Base-by-base conservation (phyloP, 139 green algal species). In the Chlorella ohadii region DNA sequence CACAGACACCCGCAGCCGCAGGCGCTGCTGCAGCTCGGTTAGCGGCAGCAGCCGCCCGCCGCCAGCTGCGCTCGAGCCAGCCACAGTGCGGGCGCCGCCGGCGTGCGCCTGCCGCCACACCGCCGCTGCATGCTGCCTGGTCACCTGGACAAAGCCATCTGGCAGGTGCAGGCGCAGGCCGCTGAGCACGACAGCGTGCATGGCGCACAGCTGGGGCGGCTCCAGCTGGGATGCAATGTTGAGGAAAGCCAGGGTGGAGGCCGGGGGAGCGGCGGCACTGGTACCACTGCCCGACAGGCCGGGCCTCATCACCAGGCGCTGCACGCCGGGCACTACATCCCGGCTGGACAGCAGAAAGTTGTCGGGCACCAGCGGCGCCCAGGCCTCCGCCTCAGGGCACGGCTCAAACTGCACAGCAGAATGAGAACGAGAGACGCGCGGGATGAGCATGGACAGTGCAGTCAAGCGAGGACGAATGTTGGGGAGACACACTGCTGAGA, bases 261-360 rank as follows among this genome's bases (percentile, higher is more conserved):
- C 51, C 22, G 51, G 51, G 44, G 44, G 7, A 39, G 27, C 12
- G 39, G 15, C 70, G 3, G n/a, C n/a, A n/a, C n/a, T n/a, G n/a
- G n/a, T n/a, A n/a, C n/a, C n/a, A n/a, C n/a, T n/a, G n/a, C n/a
- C n/a, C n/a, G n/a, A n/a, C n/a, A n/a, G n/a, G n/a, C n/a, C n/a
- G n/a, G n/a, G n/a, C n/a, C n/a, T n/a, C n/a, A n/a, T n/a, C n/a
- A n/a, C n/a, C n/a, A n/a, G 17, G 57, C 86, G 86, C 23, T 85
- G 66, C 38, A 92, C 66, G 33, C 88, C 88, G 12, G 88, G 88
- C 34, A 92, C 74, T 19, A 88, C 44, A 63, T 90, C 86, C 25
- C 67, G 74, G 88, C 91, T 90, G 31, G 87, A 87, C 1, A 95
- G 83, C 61, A 94, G 83, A 83, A 89, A 95, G 87, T 95, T 80